Base-by-base conservation (phyloP, 345 rosid genomes). In the Pistacia vera region DNA sequence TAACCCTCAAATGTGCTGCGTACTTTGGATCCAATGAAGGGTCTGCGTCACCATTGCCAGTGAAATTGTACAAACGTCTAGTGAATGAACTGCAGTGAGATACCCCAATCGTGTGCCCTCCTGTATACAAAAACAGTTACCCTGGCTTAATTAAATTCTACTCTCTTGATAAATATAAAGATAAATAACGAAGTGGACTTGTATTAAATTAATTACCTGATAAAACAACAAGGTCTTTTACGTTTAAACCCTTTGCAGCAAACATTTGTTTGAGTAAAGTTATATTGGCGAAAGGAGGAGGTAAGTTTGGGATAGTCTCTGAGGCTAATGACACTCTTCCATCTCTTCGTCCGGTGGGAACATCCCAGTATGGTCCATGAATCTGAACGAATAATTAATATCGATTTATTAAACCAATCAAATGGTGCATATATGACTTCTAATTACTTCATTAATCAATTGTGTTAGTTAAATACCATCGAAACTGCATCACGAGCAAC, bases 91-190 rank as follows among this genome's bases (percentile, higher is more conserved):
- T 30, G 71, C 92, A 89, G 6, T 68, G 80, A 68, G 91, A 84
- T 44, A 78, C 75, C 20, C 93, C 93, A 16, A 89, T 86, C 17
- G 93, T 91, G 87, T 89, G 93, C 30, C 70, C 88, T 59, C 89
- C 90, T 85, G 73, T 33, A 6, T 2, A 6, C 60, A 51, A 44
- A n/a, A 46, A 4, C 10, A n/a, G 18, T 17, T 16, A 63, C 46
- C 12, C 35, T n/a, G 18, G 41, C 49, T 63, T 17, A 38, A 14
- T 63, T 8, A 16, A 11, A 56, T 35, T 30, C 8, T 41, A 41
- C 6, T 41, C 46, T 41, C 46, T 41, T 41, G 46, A 41, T 41
- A 41, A 41, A 6, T 7, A 41, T 5, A 41, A 41, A 41, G 46
- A 41, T 30, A 7, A 41, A 41, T 41, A 41, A 41, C 6, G 46